Evolutionary conservation across 805 yeast genomes (phyloP).

Genomic region (Cyberlindnera japonica): DNA sequence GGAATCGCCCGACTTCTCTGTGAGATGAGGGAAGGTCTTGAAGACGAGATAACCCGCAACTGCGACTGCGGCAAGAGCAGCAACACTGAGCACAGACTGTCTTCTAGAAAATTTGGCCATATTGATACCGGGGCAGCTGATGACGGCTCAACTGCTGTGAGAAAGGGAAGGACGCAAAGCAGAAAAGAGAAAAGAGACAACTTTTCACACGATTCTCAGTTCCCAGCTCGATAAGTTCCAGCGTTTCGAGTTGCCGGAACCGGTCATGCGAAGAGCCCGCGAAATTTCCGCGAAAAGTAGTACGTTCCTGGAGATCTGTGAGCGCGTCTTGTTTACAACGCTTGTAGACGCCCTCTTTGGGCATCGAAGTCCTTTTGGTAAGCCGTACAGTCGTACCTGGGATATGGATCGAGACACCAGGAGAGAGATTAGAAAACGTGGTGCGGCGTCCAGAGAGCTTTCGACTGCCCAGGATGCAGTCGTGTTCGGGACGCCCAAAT

Average conservation of each 20-base stretch:
- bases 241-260: constrained; percentile 13
- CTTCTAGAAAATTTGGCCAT: constrained; percentile 18
- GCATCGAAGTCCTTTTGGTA: too few relatives aligned
- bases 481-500: constrained; percentile 13
- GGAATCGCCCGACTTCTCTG: too few relatives aligned
- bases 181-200: too few relatives aligned
- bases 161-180: too few relatives aligned
- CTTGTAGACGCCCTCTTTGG: too few relatives aligned
- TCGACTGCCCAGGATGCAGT: constrained; percentile 10
- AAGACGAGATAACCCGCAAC: constrained; percentile 16
- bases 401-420: constrained; percentile 20
- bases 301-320: not conserved
- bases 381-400: too few relatives aligned
- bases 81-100: constrained; percentile 10
- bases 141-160: too few relatives aligned
- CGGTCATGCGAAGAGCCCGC: constrained; percentile 2
- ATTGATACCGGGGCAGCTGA: too few relatives aligned
- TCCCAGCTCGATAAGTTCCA: not conserved
- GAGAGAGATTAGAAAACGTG: constrained; percentile 17
- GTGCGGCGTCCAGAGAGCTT: constrained; percentile 15
- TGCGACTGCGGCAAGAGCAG: constrained; percentile 16
- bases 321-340: not conserved
- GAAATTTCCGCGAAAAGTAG: not conserved
- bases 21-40: constrained; percentile 19
- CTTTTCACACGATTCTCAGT: too few relatives aligned